phyloP scores from a whole-genome alignment of 139 green algal species.

The Chlamydomonas asymmetrica region DNA sequence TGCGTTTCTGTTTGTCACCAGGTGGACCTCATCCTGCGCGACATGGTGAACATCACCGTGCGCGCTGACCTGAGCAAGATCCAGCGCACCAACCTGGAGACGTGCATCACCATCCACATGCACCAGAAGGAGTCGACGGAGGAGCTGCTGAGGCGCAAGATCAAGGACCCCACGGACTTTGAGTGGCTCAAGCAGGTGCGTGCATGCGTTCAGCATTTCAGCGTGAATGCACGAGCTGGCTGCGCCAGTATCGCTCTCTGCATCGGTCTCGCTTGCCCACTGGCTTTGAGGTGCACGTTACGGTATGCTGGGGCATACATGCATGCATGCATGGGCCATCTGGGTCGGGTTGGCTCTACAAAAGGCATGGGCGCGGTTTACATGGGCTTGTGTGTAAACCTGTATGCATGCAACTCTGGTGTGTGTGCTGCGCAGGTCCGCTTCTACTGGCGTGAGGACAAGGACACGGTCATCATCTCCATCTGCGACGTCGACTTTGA shows the following conservation, averaged over 20 bases:
- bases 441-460: slow-evolving; percentile 95
- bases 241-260: too few relatives aligned
- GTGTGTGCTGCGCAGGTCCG: slow-evolving; percentile 63
- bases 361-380: too few relatives aligned
- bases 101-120: slow-evolving; percentile 97
- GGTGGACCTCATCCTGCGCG: slow-evolving; percentile 37
- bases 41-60: slow-evolving; percentile 86
- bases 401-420: too few relatives aligned
- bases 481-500: slow-evolving; percentile 98
- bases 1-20: too few relatives aligned
- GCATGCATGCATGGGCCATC: too few relatives aligned
- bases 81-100: slow-evolving; percentile 93
- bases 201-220: too few relatives aligned
- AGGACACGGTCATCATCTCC: slow-evolving; percentile 90
- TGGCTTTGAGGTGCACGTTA: too few relatives aligned
- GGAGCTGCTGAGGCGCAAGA: slow-evolving; percentile 89
- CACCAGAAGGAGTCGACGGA: slow-evolving; percentile 95
- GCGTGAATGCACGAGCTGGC: too few relatives aligned
- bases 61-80: slow-evolving; percentile 76
- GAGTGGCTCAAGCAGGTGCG: slow-evolving; percentile 95
- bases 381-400: too few relatives aligned
- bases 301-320: too few relatives aligned
- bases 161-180: slow-evolving; percentile 95
- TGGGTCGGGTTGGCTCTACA: too few relatives aligned
- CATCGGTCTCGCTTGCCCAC: too few relatives aligned